Conservation (phyloP, 2,329 filamentous ascomycete genomes). For the Phyllosticta citriasiana region DNA sequence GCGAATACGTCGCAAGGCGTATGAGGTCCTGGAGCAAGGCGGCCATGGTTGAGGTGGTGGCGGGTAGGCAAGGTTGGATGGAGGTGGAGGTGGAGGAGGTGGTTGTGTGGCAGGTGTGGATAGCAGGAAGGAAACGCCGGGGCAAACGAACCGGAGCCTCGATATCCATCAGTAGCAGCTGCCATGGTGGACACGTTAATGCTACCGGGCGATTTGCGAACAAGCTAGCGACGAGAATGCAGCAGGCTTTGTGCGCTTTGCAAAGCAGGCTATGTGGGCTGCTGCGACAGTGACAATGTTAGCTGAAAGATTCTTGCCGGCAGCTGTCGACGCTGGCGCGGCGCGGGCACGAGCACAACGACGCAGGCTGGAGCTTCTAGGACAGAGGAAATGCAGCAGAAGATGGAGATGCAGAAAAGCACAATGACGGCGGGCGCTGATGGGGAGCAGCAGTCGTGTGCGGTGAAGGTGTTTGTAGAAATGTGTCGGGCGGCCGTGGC, state of each 20-base stretch:
- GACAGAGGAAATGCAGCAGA: background rate
- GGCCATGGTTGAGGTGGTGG: constrained; percentile 19
- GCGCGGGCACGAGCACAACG: background rate
- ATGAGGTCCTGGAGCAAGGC: constrained; percentile 19
- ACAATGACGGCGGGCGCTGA: constrained; percentile 5
- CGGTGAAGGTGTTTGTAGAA: background rate
- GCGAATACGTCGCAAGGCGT: constrained; percentile 10
- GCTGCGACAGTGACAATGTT: background rate
- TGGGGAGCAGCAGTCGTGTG: constrained; percentile 6
- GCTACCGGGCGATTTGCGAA: background rate
- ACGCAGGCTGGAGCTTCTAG: background rate
- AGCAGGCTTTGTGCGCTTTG: background rate
- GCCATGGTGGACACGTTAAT: constrained; percentile 20
- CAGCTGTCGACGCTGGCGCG: background rate
- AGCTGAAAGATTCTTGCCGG: constrained; percentile 11
- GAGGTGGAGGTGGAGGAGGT: constrained; percentile 10
- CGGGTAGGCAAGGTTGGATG: constrained; percentile 12
- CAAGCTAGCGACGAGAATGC: background rate
- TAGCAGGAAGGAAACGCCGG: background rate
- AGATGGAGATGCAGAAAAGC: constrained; percentile 2
- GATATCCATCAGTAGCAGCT: constrained; percentile 26
- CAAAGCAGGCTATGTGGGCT: background rate
- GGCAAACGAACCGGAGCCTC: constrained; percentile 24
- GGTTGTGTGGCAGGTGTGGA: constrained; percentile 10
- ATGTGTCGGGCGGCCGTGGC: too few species aligned